phyloP scores from a whole-genome alignment of 75 land plant genomes.

The Pseudotsuga menziesii region DNA sequence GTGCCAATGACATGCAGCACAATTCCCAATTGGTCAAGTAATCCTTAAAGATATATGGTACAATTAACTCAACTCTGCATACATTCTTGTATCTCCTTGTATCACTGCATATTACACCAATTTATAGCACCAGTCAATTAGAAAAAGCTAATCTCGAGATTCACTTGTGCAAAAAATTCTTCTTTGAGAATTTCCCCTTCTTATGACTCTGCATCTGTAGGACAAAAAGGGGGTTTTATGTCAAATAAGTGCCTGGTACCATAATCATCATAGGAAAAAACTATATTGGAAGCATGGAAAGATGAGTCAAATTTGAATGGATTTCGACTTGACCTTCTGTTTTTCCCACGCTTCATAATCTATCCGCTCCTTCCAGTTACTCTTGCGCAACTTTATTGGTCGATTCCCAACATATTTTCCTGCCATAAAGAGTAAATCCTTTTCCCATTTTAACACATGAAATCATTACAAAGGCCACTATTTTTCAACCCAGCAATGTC shows the following conservation, averaged over 20 bases:
- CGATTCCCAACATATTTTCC: slow-evolving; percentile 99
- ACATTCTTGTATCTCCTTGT: no score
- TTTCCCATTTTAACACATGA: not conserved
- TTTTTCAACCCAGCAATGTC: not conserved
- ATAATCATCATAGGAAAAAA: not conserved
- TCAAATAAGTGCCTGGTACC: not conserved
- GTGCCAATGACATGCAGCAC: no score
- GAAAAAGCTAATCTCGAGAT: not conserved
- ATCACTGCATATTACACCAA: no score
- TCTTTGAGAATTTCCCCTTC: slow-evolving; percentile 53
- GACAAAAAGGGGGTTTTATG: not conserved
- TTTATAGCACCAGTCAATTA: not conserved
- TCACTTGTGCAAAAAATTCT: slow-evolving; percentile 62
- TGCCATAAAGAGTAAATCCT: slow-evolving; percentile 16
- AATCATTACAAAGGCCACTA: not conserved
- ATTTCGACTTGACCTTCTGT: slow-evolving; percentile 51
- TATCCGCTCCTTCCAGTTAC: slow-evolving; percentile 93
- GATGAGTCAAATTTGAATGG: not conserved
- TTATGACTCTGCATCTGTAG: slow-evolving; percentile 45
- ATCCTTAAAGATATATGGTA: no score
- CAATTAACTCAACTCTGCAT: no score
- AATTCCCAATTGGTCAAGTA: no score
- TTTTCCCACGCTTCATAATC: slow-evolving; percentile 76
- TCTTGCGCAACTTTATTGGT: slow-evolving; percentile 93
- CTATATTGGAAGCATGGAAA: not conserved